Evolutionary conservation across 2,329 filamentous ascomycete genomes (phyloP), one percentile per base, ranked within the genome.

Genomic region (Fusarium penzigii): DNA sequence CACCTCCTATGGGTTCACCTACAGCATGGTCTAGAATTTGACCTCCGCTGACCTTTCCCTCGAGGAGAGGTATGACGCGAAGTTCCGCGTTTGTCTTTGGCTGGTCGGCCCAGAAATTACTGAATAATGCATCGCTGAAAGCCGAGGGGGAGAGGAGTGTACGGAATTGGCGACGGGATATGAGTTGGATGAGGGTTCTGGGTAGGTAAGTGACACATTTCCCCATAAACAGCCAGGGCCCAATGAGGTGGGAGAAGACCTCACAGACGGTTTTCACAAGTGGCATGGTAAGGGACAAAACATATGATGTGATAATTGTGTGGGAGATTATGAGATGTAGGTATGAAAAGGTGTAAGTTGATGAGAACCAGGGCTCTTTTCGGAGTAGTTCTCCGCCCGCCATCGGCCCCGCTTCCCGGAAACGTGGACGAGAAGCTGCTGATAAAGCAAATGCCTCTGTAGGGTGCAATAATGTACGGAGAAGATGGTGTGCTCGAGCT

Each of bases 91-190:
- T 63, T n/a, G 68, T 55, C 51, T 79, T 78, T 4, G 82, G 0
- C 83, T 83, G 42, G 76, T 75, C 72, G 34, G 69, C 68, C 85
- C 85, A 89, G 70, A 88, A 87, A 39, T 70, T 69, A 47, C 76
- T 77, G 69, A 88, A 89, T 80, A 84, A 86, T 56, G 70, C 74
- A 3, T 74, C 68, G 39, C 69, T 72, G 48, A 84, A 71, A 17
- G 64, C 65, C 2, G 69, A 64, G 1, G 69, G 72, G 16, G 73
- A 77, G 42, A 79, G 45, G 16, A 83, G 69, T 6, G 72, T 66
- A 49, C 53, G 34, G 49, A 70, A 67, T 43, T 75, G 62, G 42
- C 64, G 56, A 9, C 64, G 57, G 29, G 60, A 58, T 42, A 80
- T 13, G 34, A 85, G 72, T 12, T 65, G 55, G 36, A 70, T 34